Conservation (phyloP, 805 yeast genomes). For the Ogataea chonburiensis region DNA sequence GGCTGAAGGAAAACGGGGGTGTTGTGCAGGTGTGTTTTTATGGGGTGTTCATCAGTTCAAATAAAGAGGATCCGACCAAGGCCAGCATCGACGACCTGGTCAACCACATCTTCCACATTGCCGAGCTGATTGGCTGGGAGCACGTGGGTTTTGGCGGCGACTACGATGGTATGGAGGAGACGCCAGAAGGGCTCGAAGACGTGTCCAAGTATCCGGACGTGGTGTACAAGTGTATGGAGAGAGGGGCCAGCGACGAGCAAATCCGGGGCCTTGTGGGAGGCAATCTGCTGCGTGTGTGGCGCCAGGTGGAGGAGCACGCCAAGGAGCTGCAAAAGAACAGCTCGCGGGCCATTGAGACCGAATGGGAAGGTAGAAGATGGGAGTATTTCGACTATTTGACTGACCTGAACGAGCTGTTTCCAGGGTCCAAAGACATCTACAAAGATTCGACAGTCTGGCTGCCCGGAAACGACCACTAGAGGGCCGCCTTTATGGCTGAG, state of each 20-base stretch:
- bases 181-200: conserved; percentile 51
- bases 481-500: conserved; percentile 6
- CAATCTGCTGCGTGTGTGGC: conserved; percentile 5
- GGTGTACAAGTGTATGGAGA: conserved; percentile 21
- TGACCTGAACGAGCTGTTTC: conserved; percentile 37
- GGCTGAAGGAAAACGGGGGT: conserved; percentile 43
- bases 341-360: conserved; percentile 32
- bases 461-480: conserved; percentile 1
- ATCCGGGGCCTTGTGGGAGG: conserved; percentile 4
- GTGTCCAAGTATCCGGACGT: conserved; percentile 55
- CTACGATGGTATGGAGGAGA: conserved; percentile 47
- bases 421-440: conserved; percentile 34
- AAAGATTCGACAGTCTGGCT: conserved; percentile 6
- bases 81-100: conserved; percentile 49
- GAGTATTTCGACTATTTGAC: conserved; percentile 34
- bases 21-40: conserved; percentile 48
- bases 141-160: conserved; percentile 53
- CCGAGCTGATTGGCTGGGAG: conserved; percentile 48
- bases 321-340: not conserved
- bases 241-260: conserved; percentile 6
- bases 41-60: conserved; percentile 37
- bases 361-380: conserved; percentile 44
- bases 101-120: conserved; percentile 43
- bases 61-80: conserved; percentile 16
- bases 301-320: conserved; percentile 2